Percentiles rank a stretch among this genome's conserved stretches.
phyloP scores from a whole-genome alignment of 768 basidiomycete genomes.

The Termitomyces eurrhizus region DNA sequence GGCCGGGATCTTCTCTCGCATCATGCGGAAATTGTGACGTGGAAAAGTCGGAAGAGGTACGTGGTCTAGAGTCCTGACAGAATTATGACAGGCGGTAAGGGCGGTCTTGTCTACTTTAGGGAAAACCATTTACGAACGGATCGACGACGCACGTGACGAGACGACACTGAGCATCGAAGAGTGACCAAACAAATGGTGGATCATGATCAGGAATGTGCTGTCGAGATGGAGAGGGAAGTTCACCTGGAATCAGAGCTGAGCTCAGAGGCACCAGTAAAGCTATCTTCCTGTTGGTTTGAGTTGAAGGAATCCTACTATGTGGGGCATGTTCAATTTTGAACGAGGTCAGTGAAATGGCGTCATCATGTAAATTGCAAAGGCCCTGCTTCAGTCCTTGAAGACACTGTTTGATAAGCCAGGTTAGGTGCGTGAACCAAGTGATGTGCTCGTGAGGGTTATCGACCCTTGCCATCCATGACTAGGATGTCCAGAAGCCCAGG shows the following conservation, averaged over 20 bases:
- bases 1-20: constrained; percentile 1
- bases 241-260: constrained; percentile 8
- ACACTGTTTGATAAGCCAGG: too few relatives aligned
- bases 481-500: too few relatives aligned
- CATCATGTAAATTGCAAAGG: constrained; percentile 1
- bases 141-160: constrained; percentile 25
- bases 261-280: constrained; percentile 18
- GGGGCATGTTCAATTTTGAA: constrained; percentile 50
- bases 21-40: constrained; percentile 5
- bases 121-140: constrained; percentile 14
- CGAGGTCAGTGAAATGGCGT: constrained; percentile 30
- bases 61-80: constrained; percentile 1
- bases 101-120: constrained; percentile 12
- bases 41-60: constrained; percentile 22
- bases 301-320: constrained; percentile 41
- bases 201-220: constrained; percentile 25
- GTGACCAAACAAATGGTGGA: constrained; percentile 24
- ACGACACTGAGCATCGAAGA: constrained; percentile 21
- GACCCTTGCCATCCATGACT: not conserved
- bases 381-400: too few relatives aligned
- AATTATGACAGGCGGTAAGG: constrained; percentile 8
- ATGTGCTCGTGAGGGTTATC: not conserved
- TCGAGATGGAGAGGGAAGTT: constrained; percentile 14
- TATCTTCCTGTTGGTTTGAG: constrained; percentile 22
- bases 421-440: too few relatives aligned